Evolutionary conservation across 768 basidiomycete species (phyloP).

Genomic region (Mycena polygramma): DNA sequence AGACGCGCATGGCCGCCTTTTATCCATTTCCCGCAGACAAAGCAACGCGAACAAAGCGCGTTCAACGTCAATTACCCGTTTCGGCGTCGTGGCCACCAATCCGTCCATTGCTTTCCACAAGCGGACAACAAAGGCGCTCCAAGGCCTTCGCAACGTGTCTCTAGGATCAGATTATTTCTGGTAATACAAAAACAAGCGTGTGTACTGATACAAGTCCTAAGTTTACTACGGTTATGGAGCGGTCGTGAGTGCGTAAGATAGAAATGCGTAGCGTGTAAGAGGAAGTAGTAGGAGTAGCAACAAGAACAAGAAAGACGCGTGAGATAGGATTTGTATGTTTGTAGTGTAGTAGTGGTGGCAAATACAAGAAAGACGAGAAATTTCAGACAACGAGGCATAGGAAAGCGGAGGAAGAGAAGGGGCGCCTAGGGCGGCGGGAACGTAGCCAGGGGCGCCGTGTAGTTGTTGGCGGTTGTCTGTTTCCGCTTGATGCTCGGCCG

Average conservation of each 20-base stretch:
- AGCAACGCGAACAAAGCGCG: conserved; percentile 25
- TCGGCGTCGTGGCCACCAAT: background rate
- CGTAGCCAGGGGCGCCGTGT: conserved; percentile 23
- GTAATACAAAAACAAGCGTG: conserved; percentile 28
- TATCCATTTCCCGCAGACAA: conserved; percentile 1
- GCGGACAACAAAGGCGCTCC: too few species aligned
- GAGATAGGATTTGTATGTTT: background rate
- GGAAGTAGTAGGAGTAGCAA: conserved; percentile 3
- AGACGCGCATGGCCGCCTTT: background rate
- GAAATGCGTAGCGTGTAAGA: background rate
- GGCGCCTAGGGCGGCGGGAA: conserved; percentile 27
- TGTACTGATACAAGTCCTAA: conserved; percentile 32
- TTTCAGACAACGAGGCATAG: background rate
- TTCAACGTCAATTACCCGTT: conserved; percentile 15
- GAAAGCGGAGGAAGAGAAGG: background rate
- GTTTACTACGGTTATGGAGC: background rate
- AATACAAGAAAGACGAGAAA: background rate
- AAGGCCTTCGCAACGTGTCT: too few species aligned
- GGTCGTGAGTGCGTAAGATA: conserved; percentile 12
- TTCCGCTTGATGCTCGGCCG: conserved; percentile 76
- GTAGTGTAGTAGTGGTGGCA: background rate
- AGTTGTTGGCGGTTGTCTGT: conserved; percentile 32
- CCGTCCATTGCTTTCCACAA: too few species aligned
- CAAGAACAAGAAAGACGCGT: conserved; percentile 4
- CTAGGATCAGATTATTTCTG: background rate